These are phyloP conservation scores for Ophiostoma fasciatum DNA, from an alignment of 2,329 filamentous ascomycete genomes.

Conservation along the genomic window DNA sequence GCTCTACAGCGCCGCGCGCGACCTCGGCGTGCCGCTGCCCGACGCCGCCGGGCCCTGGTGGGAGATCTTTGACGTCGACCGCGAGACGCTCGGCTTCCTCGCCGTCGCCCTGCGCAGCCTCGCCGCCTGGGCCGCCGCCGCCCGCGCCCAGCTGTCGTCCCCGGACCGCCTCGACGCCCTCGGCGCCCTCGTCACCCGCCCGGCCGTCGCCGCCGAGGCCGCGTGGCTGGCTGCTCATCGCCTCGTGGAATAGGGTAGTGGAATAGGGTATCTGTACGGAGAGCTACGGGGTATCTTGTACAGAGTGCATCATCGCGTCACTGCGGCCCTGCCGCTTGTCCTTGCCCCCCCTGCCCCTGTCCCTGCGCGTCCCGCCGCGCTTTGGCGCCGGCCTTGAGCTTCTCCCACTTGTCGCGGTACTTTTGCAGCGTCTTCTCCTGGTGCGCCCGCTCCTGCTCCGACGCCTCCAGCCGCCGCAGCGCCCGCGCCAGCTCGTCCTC, in stretches of 20 bases:
- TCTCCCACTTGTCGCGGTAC: constrained; percentile 47
- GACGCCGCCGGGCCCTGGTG: constrained; percentile 53
- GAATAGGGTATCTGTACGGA: too few species aligned
- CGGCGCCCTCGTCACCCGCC: constrained; percentile 42
- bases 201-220: constrained; percentile 45
- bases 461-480: constrained; percentile 45
- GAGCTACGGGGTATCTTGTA: too few species aligned
- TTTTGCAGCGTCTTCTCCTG: constrained; percentile 40
- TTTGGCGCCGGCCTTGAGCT: constrained; percentile 45
- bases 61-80: constrained; percentile 93
- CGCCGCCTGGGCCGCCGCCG: constrained; percentile 49
- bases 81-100: constrained; percentile 86
- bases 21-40: constrained; percentile 63
- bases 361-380: constrained; percentile 32
- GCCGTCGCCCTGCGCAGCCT: constrained; percentile 75
- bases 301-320: too few species aligned
- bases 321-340: too few species aligned
- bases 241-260: too few species aligned
- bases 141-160: constrained; percentile 32
- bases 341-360: too few species aligned
- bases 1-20: constrained; percentile 76
- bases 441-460: constrained; percentile 47
- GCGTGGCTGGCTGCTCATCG: too few species aligned
- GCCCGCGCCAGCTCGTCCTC: constrained; percentile 49
- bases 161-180: constrained; percentile 21